Evolutionary conservation across 495 filamentous ascomycete genomes (phyloP).

Genomic region (Apiosordaria backusii): DNA sequence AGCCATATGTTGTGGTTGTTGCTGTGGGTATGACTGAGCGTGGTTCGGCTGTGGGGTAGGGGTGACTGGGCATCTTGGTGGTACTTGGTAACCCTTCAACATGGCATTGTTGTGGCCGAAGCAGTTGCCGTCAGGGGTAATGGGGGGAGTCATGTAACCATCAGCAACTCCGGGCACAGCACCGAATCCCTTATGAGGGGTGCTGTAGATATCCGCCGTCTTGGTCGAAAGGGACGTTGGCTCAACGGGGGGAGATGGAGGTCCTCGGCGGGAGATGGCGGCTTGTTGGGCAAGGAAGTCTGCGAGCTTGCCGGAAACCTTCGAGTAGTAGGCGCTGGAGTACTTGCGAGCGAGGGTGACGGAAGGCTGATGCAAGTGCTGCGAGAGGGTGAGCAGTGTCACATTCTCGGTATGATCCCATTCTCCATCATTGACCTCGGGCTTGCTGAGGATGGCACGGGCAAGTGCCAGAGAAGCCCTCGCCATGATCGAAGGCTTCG

Average conservation of each 20-base stretch:
- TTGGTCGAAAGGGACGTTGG: conserved; percentile 44
- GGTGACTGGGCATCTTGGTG: conserved; percentile 52
- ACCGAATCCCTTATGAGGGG: conserved; percentile 77
- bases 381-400: conserved; percentile 75
- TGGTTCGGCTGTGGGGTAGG: conserved; percentile 44
- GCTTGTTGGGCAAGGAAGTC: conserved; percentile 83
- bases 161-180: conserved; percentile 60
- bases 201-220: conserved; percentile 61
- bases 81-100: conserved; percentile 45
- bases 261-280: conserved; percentile 59
- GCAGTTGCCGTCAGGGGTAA: conserved; percentile 81
- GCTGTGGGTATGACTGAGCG: conserved; percentile 21
- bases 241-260: conserved; percentile 68
- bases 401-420: conserved; percentile 82
- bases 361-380: conserved; percentile 83
- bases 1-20: conserved; percentile 28
- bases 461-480: conserved; percentile 81
- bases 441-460: conserved; percentile 76
- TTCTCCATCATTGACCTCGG: conserved; percentile 67
- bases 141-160: conserved; percentile 90
- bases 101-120: conserved; percentile 47
- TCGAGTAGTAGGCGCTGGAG: conserved; percentile 71
- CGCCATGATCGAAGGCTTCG: conserved; percentile 84
- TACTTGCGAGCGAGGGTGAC: conserved; percentile 86
- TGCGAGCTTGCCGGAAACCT: conserved; percentile 76